phyloP scores from a whole-genome alignment of 306 rosid species.

The Amphicarpaea edgeworthii region DNA sequence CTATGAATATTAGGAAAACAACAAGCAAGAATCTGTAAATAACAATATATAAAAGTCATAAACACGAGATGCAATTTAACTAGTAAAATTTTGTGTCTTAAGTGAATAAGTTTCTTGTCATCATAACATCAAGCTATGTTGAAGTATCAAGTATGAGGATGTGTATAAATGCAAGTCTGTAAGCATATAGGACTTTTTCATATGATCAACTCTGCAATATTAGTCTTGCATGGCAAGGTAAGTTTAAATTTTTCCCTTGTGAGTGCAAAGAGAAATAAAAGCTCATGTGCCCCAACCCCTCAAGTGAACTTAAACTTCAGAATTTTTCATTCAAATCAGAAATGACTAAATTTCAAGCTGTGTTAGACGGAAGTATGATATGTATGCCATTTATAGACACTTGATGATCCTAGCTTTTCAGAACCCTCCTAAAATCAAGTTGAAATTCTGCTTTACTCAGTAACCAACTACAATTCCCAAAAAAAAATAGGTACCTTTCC shows the following conservation, averaged over 20 bases:
- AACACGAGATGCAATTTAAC: slow-evolving; percentile 5
- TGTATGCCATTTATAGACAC: not conserved
- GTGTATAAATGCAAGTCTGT: not conserved
- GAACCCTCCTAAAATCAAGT: slow-evolving; percentile 7
- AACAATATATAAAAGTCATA: slow-evolving; percentile 24
- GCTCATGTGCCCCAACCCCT: not conserved
- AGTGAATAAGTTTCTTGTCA: not conserved
- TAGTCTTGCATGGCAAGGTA: not conserved
- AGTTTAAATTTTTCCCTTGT: slow-evolving; percentile 2
- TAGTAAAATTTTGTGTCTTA: not conserved
- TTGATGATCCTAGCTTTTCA: slow-evolving; percentile 19
- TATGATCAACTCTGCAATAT: not conserved
- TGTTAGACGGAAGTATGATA: not conserved
- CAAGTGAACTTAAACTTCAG: not conserved
- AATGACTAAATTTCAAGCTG: slow-evolving; percentile 9
- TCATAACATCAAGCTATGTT: slow-evolving; percentile 7
- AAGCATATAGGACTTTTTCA: not conserved
- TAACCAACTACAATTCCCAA: slow-evolving; percentile 1
- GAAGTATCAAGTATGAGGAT: not conserved
- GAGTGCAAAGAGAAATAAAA: not conserved
- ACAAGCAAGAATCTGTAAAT: slow-evolving; percentile 17
- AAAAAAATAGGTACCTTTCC: slow-evolving; percentile 78
- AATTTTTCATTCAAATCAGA: slow-evolving; percentile 2
- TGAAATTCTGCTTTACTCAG: not conserved
- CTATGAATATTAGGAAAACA: slow-evolving; percentile 19